Evolutionary conservation across 805 yeast genomes (phyloP).

Genomic region (Lipomyces sp.): DNA sequence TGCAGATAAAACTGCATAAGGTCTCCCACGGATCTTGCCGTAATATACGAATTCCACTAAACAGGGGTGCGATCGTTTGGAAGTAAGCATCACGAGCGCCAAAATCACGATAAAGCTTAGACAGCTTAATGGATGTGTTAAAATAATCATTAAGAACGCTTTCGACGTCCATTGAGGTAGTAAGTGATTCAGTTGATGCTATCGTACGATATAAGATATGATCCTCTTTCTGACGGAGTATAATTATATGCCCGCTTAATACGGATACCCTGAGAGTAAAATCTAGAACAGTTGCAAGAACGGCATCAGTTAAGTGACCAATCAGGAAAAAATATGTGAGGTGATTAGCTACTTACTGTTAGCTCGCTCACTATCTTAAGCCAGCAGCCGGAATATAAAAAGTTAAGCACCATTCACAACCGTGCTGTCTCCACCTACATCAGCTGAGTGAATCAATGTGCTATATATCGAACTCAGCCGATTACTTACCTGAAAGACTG

Average conservation of each 20-base stretch:
- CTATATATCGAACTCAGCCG: not conserved
- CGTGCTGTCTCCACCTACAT: constrained; percentile 66
- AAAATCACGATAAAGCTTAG: constrained; percentile 67
- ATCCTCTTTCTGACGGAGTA: constrained; percentile 60
- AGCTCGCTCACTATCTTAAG: not conserved
- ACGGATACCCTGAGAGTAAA: constrained; percentile 57
- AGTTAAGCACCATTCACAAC: constrained; percentile 55
- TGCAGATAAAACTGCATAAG: constrained; percentile 85
- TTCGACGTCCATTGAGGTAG: constrained; percentile 43
- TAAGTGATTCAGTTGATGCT: not conserved
- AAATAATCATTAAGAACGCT: constrained; percentile 68
- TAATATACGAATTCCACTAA: constrained; percentile 78
- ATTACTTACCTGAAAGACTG: constrained; percentile 64
- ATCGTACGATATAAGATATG: constrained; percentile 58
- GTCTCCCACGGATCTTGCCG: constrained; percentile 98
- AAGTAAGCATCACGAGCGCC: constrained; percentile 57
- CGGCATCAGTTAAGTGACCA: not conserved
- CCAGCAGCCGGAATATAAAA: not conserved
- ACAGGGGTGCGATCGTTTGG: constrained; percentile 43
- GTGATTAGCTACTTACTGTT: not conserved
- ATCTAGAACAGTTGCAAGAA: not conserved
- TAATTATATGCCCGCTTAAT: constrained; percentile 60
- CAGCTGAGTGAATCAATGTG: constrained; percentile 5
- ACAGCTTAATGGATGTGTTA: constrained; percentile 62
- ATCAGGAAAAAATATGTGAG: not conserved